Evolutionary conservation across 1,284 basidiomycete genomes (phyloP).

Genomic region (Cutaneotrichosporon cyanovorans): DNA sequence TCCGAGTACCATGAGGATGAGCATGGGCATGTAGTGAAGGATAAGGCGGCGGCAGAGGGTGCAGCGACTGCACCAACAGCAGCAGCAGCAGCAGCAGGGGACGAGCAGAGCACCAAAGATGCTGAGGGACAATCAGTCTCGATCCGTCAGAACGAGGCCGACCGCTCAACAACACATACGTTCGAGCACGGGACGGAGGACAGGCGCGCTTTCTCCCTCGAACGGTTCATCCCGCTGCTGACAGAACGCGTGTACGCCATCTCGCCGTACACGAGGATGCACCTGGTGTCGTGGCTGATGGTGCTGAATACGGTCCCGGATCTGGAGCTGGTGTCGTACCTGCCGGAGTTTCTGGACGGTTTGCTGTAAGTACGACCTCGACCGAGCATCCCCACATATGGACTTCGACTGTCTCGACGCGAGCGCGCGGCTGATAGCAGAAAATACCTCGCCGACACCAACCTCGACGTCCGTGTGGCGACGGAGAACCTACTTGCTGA

Average conservation of each 20-base stretch:
- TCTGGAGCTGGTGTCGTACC: conserved; percentile 84
- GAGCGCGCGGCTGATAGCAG: conserved; percentile 45
- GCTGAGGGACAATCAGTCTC: background rate
- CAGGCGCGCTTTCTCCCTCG: conserved; percentile 72
- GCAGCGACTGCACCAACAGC: too few relatives aligned
- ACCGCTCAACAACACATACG: conserved; percentile 7
- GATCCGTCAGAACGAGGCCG: conserved; percentile 4
- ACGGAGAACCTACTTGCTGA: conserved; percentile 88
- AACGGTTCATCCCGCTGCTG: conserved; percentile 88
- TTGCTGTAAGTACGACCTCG: conserved; percentile 59
- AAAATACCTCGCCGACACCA: conserved; percentile 92
- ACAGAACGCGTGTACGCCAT: conserved; percentile 90
- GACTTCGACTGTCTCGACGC: background rate
- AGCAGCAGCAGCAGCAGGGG: conserved; percentile 3
- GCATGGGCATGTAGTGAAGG: conserved; percentile 40
- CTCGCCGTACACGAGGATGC: conserved; percentile 92
- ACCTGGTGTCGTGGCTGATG: conserved; percentile 92
- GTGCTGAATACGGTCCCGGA: conserved; percentile 96
- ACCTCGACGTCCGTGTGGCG: conserved; percentile 83
- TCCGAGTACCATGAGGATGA: conserved; percentile 61
- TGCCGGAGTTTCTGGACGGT: conserved; percentile 91
- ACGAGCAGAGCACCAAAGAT: conserved; percentile 34
- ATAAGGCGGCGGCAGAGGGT: conserved; percentile 47
- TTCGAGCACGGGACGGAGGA: conserved; percentile 19
- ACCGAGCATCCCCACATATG: too few relatives aligned